phyloP scores from a whole-genome alignment of 2,329 filamentous ascomycete genomes.

The Xylaria polymorpha region DNA sequence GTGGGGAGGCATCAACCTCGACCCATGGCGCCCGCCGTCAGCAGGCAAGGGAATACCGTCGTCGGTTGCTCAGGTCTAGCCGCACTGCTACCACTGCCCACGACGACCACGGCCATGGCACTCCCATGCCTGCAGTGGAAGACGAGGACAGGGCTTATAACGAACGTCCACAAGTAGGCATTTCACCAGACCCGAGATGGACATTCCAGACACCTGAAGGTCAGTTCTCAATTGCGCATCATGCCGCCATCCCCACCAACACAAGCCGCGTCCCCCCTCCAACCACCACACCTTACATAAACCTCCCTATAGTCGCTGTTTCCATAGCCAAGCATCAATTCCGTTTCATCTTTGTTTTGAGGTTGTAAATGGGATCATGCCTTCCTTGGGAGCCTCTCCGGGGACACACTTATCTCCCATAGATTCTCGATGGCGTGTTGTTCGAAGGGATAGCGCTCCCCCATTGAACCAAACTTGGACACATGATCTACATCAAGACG shows the following conservation, averaged over 20 bases:
- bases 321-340: neutral
- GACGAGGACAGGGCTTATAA: constrained; percentile 10
- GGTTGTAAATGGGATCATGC: constrained; percentile 7
- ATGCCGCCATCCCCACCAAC: neutral
- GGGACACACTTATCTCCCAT: neutral
- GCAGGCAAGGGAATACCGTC: constrained; percentile 43
- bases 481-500: constrained; percentile 7
- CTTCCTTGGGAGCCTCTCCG: neutral
- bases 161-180: constrained; percentile 5
- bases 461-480: constrained; percentile 13
- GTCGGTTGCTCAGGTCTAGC: constrained; percentile 42
- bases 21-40: constrained; percentile 37
- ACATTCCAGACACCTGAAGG: constrained; percentile 43
- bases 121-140: constrained; percentile 7
- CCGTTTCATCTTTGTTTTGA: neutral
- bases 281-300: constrained; percentile 26
- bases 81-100: constrained; percentile 33
- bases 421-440: constrained; percentile 28
- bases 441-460: constrained; percentile 13
- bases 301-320: neutral
- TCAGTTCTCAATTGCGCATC: constrained; percentile 22
- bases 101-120: constrained; percentile 7
- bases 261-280: constrained; percentile 12
- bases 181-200: constrained; percentile 40
- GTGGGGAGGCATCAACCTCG: constrained; percentile 28